Percentiles rank a stretch among this genome's conserved stretches.
Evolutionary conservation across 495 filamentous ascomycete species (phyloP).

Genomic region (Chaetomium cochliodes): DNA sequence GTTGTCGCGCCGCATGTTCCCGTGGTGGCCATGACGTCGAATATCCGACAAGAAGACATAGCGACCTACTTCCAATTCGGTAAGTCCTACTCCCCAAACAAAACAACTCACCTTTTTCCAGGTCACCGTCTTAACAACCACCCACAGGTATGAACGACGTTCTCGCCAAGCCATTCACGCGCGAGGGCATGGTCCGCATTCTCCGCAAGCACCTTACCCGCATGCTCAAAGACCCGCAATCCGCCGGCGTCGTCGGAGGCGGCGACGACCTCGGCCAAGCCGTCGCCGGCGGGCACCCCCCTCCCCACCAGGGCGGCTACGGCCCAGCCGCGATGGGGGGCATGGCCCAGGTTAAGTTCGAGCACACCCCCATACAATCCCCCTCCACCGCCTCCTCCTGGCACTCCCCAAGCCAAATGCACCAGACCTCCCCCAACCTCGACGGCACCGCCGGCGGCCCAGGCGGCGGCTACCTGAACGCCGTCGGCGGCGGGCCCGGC

Average conservation of each 20-base stretch:
- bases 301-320: constrained; percentile 15
- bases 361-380: constrained; percentile 76
- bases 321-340: constrained; percentile 24
- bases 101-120: background rate
- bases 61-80: constrained; percentile 96
- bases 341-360: constrained; percentile 68
- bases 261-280: constrained; percentile 13
- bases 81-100: constrained; percentile 44
- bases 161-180: constrained; percentile 94
- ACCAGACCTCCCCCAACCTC: constrained; percentile 60
- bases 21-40: constrained; percentile 98
- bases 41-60: constrained; percentile 95
- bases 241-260: constrained; percentile 19
- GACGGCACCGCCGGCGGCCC: constrained; percentile 31
- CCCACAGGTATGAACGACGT: constrained; percentile 95
- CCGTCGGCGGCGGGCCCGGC: constrained; percentile 32
- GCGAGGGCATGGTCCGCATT: constrained; percentile 87
- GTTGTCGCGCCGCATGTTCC: constrained; percentile 80
- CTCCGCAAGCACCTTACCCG: constrained; percentile 84
- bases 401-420: constrained; percentile 70
- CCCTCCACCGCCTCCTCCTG: constrained; percentile 67
- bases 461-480: constrained; percentile 43
- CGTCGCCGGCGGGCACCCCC: constrained; percentile 22
- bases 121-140: constrained; percentile 29
- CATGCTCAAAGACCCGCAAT: constrained; percentile 55